A percentile compares a stretch with the other conserved stretches of the same genome.
phyloP scores from a whole-genome alignment of 768 basidiomycete species.

The Xerocomus potaroensis region DNA sequence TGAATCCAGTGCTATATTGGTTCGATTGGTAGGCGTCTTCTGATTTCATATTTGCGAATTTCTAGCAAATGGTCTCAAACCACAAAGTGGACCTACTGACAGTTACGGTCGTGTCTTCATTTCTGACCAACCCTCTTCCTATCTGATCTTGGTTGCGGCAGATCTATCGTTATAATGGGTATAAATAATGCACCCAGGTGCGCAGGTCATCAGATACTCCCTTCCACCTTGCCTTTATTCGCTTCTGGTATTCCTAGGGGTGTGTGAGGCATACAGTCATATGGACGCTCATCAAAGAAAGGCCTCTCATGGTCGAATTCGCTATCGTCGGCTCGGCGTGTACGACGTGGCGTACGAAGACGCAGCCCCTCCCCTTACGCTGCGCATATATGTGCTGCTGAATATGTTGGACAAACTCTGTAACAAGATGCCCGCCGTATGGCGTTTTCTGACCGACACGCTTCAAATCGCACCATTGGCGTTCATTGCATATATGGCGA shows the following conservation, averaged over 20 bases:
- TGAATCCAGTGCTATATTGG: background rate
- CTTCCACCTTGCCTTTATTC: background rate
- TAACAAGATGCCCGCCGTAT: conserved; percentile 1
- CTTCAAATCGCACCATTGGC: conserved; percentile 18
- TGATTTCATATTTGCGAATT: background rate
- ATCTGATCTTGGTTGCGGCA: conserved; percentile 7
- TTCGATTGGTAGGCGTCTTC: conserved; percentile 8
- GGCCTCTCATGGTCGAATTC: conserved; percentile 5
- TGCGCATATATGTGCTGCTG: conserved; percentile 1
- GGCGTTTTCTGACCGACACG: conserved; percentile 14
- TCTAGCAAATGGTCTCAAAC: too few relatives aligned
- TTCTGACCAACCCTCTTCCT: background rate
- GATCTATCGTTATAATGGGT: background rate
- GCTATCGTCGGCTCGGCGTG: conserved; percentile 16
- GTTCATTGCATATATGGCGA: conserved; percentile 23
- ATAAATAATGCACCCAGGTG: background rate
- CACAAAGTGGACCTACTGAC: conserved; percentile 11
- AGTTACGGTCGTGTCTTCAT: background rate
- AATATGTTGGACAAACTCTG: background rate
- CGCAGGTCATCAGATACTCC: background rate
- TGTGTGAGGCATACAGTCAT: too few relatives aligned
- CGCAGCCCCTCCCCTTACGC: background rate
- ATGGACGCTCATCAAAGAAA: background rate
- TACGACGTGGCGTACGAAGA: conserved; percentile 24
- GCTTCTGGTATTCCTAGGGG: too few relatives aligned